A percentile compares a stretch with the other conserved stretches of the same genome.
These are phyloP conservation scores for Eimeria necatrix DNA, from an alignment of 169 alveolate genomes.

Conservation along the genomic window DNA sequence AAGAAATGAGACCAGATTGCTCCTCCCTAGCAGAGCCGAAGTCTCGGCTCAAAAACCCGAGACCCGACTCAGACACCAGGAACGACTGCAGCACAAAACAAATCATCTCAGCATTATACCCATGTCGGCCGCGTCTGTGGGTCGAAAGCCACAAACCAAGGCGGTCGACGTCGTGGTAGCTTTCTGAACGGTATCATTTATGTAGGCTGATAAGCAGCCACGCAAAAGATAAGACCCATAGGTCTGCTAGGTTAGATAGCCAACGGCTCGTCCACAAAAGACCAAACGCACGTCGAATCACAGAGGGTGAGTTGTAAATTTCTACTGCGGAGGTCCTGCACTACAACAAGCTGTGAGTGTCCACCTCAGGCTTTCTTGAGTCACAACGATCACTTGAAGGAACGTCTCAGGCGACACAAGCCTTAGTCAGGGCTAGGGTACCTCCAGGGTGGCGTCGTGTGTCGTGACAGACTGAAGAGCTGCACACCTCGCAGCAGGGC, in stretches of 20 bases:
- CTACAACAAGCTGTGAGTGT: background rate
- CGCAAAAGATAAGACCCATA: too few relatives aligned
- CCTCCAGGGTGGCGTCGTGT: background rate
- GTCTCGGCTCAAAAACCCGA: slow-evolving; percentile 94
- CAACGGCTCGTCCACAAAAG: too few relatives aligned
- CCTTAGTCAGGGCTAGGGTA: background rate
- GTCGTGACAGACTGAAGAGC: slow-evolving; percentile 8
- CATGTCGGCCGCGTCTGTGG: too few relatives aligned
- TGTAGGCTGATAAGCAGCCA: too few relatives aligned
- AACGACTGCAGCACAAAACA: slow-evolving; percentile 60
- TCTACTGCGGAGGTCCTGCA: background rate
- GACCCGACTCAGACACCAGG: slow-evolving; percentile 94
- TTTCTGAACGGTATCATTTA: too few relatives aligned
- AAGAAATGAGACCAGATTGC: slow-evolving; percentile 92
- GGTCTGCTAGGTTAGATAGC: too few relatives aligned
- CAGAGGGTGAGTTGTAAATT: background rate
- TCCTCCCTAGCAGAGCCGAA: slow-evolving; percentile 96
- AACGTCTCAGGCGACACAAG: background rate
- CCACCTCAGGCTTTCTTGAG: background rate
- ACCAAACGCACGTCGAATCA: background rate
- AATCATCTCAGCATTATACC: background rate
- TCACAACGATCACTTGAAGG: background rate
- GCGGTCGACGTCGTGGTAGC: too few relatives aligned
- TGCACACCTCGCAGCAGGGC: background rate
- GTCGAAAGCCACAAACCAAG: too few relatives aligned